These are phyloP conservation scores for Aspergillus phoenicis DNA, from an alignment of 2,329 filamentous ascomycete genomes.

Conservation along the genomic window DNA sequence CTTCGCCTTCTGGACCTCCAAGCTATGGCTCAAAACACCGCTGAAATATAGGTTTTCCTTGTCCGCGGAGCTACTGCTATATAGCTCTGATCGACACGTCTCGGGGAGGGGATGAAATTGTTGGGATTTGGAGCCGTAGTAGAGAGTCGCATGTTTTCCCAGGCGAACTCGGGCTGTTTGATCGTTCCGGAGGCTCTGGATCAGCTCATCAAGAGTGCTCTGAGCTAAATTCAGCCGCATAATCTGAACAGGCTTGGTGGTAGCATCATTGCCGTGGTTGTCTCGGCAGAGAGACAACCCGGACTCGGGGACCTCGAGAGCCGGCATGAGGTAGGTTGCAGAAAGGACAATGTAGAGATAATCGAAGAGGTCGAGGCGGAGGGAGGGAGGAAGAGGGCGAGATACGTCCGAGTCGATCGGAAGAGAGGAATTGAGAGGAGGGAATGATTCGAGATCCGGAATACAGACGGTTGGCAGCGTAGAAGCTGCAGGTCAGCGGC, in stretches of 20 bases:
- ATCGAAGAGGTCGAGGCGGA: slow-evolving; percentile 9
- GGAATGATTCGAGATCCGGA: slow-evolving; percentile 22
- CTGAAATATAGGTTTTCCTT: slow-evolving; percentile 56
- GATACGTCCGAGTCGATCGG: slow-evolving; percentile 6
- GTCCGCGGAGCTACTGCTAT: slow-evolving; percentile 47
- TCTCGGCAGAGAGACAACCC: slow-evolving; percentile 45
- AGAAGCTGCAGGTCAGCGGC: slow-evolving; percentile 42
- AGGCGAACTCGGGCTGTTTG: slow-evolving; percentile 50
- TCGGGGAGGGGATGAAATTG: slow-evolving; percentile 57
- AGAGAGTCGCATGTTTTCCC: slow-evolving; percentile 57
- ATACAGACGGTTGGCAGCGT: slow-evolving; percentile 39
- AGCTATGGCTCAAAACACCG: slow-evolving; percentile 59
- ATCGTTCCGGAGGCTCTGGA: slow-evolving; percentile 46
- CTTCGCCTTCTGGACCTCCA: slow-evolving; percentile 58
- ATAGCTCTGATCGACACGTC: slow-evolving; percentile 61
- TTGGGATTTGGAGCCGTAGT: slow-evolving; percentile 60
- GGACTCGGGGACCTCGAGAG: slow-evolving; percentile 40
- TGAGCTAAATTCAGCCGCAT: slow-evolving; percentile 51
- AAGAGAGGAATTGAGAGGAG: slow-evolving; percentile 19
- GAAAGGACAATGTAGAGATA: slow-evolving; percentile 10
- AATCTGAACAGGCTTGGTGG: slow-evolving; percentile 44
- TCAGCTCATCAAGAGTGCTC: slow-evolving; percentile 49
- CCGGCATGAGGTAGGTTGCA: slow-evolving; percentile 33
- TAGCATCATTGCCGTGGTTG: slow-evolving; percentile 31
- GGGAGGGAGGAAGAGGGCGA: neutral